Conservation (phyloP, 257 asterid species). For the Fraxinus anomala region DNA sequence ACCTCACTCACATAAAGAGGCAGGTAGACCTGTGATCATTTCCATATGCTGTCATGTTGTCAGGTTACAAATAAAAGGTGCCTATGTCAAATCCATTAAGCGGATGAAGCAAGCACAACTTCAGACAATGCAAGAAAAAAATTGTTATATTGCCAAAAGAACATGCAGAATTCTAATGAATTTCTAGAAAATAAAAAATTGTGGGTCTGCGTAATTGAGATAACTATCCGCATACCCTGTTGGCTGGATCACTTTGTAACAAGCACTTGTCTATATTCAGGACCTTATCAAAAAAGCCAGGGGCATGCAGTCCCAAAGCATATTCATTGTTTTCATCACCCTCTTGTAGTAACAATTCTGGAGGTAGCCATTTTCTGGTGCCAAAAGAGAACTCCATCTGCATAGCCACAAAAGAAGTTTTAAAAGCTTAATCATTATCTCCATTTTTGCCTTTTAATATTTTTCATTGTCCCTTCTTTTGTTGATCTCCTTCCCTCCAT, state of each 20-base stretch:
- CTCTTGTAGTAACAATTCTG: slow-evolving; percentile 56
- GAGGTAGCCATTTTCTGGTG: slow-evolving; percentile 79
- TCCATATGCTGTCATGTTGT: neutral
- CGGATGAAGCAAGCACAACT: neutral
- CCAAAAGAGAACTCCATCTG: slow-evolving; percentile 99
- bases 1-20: slow-evolving; percentile 1
- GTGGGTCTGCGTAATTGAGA: neutral
- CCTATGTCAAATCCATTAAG: neutral
- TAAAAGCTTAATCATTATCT: neutral
- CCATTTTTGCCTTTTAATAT: neutral
- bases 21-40: neutral
- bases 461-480: neutral
- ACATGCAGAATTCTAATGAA: neutral
- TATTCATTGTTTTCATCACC: slow-evolving; percentile 41
- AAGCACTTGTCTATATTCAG: slow-evolving; percentile 75
- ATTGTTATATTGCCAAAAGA: neutral
- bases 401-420: slow-evolving; percentile 25
- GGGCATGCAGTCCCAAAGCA: slow-evolving; percentile 95
- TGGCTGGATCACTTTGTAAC: slow-evolving; percentile 81
- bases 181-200: neutral
- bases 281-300: slow-evolving; percentile 94
- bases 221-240: slow-evolving; percentile 49
- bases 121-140: neutral
- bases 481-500: slow-evolving; percentile 18
- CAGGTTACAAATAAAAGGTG: neutral